Evolutionary conservation across 1,284 basidiomycete genomes (phyloP).

Genomic region (Malassezia restricta): DNA sequence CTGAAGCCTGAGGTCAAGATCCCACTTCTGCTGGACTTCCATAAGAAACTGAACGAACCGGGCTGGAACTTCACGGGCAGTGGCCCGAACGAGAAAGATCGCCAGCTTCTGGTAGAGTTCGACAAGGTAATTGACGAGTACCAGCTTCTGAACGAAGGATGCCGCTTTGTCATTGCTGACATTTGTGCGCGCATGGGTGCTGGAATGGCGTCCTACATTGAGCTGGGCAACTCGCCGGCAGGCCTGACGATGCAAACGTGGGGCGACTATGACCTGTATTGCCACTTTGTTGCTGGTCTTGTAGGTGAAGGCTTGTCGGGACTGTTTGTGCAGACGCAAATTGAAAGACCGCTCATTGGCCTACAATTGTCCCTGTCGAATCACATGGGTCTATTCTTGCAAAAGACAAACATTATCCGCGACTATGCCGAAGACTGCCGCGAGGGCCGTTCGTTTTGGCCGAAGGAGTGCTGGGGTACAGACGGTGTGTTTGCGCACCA

Average conservation of each 20-base stretch:
- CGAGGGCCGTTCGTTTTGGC: constrained; percentile 84
- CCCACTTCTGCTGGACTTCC: constrained; percentile 69
- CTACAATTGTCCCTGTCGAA: constrained; percentile 77
- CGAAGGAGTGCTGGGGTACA: constrained; percentile 71
- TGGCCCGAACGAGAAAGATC: constrained; percentile 82
- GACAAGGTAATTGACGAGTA: constrained; percentile 73
- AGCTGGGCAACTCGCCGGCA: constrained; percentile 22
- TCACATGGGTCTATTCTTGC: constrained; percentile 88
- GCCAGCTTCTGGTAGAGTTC: constrained; percentile 75
- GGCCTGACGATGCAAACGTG: constrained; percentile 27
- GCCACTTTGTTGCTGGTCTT: constrained; percentile 94
- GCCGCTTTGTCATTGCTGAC: constrained; percentile 69
- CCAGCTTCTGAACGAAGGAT: constrained; percentile 52
- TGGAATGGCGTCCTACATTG: constrained; percentile 82
- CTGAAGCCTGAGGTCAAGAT: constrained; percentile 76
- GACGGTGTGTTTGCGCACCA: constrained; percentile 27
- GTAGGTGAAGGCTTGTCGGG: constrained; percentile 92
- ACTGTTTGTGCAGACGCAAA: constrained; percentile 73
- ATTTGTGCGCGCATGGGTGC: constrained; percentile 61
- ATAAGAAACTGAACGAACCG: constrained; percentile 64
- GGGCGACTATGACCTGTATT: constrained; percentile 88
- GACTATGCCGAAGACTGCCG: constrained; percentile 89
- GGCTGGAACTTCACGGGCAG: constrained; percentile 78
- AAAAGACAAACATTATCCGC: constrained; percentile 96
- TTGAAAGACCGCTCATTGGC: constrained; percentile 66